Base-by-base conservation (phyloP, 176 grass and related monocot species). In the Juncus inflexus region DNA sequence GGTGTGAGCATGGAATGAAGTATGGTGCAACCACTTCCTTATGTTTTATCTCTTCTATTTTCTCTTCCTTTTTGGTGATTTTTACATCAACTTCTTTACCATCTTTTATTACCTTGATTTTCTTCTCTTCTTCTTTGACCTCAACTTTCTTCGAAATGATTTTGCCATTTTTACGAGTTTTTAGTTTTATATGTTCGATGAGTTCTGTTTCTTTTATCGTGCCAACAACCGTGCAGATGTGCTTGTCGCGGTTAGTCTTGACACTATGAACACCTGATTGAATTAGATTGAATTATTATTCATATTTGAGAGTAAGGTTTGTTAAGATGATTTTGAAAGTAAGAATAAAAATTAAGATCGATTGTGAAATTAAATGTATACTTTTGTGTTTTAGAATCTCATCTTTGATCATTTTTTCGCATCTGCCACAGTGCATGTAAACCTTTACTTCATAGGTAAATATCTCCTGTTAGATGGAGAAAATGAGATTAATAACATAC, bases 1-100 rank as follows among this genome's bases (percentile, higher is more conserved):
- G 83, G 52, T 92, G 89, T 10, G 89, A 79, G 72, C 83, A 99
- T 45, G 89, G 85, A 40, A 89, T 84, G 77, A 86, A 90, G 85
- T 84, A 86, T 40, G 83, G 94, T 40, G 81, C 76, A 8, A 84
- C 69, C 3, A 89, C 69, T 9, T 86, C 78, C 60, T 83, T 86
- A 9, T 37, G 15, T 67, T 86, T 89, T 58, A 80, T 65, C 58
- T 95, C 65, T 65, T 78, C 74, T 50, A 69, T 58, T 65, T 81
- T 50, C 12, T 72, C 50, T 42, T 41, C 6, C 4, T 58, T 55
- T 65, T 71, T 73, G 19, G 19, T 9, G 43, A 47, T 47, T 6
- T 47, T 47, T 47, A 47, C 43, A 5, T 47, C 9, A 5, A 69
- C 64, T 7, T 78, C 65, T 39, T 59, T 36, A 5, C 58, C 45